Conservation (phyloP, 2,329 filamentous ascomycete genomes). For the Hypoxylon sp. region DNA sequence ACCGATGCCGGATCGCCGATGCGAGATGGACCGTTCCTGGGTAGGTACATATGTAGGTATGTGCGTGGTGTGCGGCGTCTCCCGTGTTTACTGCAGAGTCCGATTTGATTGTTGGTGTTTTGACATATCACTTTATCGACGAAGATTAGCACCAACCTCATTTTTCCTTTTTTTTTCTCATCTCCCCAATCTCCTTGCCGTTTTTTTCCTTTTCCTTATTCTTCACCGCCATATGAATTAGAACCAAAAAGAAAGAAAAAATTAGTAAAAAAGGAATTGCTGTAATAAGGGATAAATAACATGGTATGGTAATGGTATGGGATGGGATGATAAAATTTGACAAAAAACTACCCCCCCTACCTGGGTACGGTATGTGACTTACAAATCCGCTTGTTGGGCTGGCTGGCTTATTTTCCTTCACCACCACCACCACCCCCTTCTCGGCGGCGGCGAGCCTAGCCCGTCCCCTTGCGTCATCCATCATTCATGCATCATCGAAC, state of each 20-base stretch:
- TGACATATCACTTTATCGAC: slow-evolving; percentile 29
- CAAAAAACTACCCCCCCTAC: too few species aligned
- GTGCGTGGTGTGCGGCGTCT: slow-evolving; percentile 21
- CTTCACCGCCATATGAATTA: slow-evolving; percentile 20
- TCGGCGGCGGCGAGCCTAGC: slow-evolving; percentile 11
- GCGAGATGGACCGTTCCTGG: too few species aligned
- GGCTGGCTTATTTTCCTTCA: too few species aligned
- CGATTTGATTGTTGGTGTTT: too few species aligned
- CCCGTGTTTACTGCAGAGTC: too few species aligned
- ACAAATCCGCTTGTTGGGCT: too few species aligned
- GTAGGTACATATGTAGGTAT: too few species aligned
- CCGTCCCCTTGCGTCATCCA: slow-evolving; percentile 29
- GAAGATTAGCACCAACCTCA: slow-evolving; percentile 1
- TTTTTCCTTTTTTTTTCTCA: slow-evolving; percentile 1
- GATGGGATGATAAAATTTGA: too few species aligned
- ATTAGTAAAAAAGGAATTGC: not conserved
- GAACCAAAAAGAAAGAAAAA: not conserved
- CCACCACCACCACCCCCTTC: too few species aligned
- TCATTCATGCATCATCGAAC: slow-evolving; percentile 32
- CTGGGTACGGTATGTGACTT: too few species aligned
- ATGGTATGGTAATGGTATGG: too few species aligned
- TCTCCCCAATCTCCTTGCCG: slow-evolving; percentile 7
- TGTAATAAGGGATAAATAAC: slow-evolving; percentile 4
- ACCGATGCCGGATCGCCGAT: slow-evolving; percentile 31
- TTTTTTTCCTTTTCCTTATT: slow-evolving; percentile 11